Evolutionary conservation across 805 yeast genomes (phyloP).

Genomic region (Danielia oregonensis): DNA sequence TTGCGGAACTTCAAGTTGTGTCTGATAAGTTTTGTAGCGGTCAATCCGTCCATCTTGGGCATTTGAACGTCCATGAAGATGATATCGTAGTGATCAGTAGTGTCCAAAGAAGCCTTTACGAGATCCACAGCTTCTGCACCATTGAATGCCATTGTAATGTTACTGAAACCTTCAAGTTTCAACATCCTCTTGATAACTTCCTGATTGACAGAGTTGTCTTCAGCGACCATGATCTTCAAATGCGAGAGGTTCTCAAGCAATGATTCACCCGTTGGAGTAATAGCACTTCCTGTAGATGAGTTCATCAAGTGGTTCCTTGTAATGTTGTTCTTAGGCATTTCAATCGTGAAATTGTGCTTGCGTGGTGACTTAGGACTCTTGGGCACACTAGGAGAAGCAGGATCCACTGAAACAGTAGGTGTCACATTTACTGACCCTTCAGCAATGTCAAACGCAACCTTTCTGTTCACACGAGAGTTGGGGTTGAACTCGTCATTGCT

Average conservation of each 20-base stretch:
- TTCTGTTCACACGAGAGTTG: constrained; percentile 47
- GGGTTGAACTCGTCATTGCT: constrained; percentile 70
- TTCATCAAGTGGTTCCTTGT: background rate
- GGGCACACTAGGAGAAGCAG: no score
- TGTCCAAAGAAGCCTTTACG: constrained; percentile 46
- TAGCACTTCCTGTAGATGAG: constrained; percentile 16
- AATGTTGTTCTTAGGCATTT: background rate
- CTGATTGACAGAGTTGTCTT: constrained; percentile 90
- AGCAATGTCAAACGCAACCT: constrained; percentile 38
- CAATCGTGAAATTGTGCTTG: background rate
- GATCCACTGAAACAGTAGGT: background rate
- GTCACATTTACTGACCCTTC: background rate
- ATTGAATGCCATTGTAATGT: constrained; percentile 78
- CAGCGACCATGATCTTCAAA: constrained; percentile 75
- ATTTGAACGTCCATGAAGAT: constrained; percentile 97
- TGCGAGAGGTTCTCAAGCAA: constrained; percentile 27
- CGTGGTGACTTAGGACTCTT: no score
- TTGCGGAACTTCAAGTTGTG: constrained; percentile 52
- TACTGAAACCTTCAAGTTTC: constrained; percentile 70
- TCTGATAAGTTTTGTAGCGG: constrained; percentile 75
- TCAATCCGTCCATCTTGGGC: constrained; percentile 90
- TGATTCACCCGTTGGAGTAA: constrained; percentile 9
- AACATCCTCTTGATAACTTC: constrained; percentile 91
- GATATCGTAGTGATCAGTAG: constrained; percentile 52
- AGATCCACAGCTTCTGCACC: constrained; percentile 83